These are phyloP conservation scores for Emericellopsis atlantica DNA, from an alignment of 2,329 filamentous ascomycete species.

Conservation along the genomic window DNA sequence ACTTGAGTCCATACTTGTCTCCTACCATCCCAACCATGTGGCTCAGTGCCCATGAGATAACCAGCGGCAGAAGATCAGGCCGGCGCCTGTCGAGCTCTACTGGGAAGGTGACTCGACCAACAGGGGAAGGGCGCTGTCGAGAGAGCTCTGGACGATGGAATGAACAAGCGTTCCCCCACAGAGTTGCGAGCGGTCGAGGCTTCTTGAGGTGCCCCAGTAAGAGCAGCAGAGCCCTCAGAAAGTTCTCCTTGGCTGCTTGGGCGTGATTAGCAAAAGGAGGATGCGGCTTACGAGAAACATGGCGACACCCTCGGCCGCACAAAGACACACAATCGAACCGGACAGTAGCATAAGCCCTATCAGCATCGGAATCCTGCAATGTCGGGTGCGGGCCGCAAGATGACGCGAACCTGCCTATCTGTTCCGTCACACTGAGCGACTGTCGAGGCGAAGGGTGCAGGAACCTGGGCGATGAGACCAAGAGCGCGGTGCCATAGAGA, in stretches of 20 bases:
- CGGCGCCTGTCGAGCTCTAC: slow-evolving; percentile 19
- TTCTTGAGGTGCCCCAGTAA: slow-evolving; percentile 13
- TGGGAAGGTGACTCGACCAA: slow-evolving; percentile 14
- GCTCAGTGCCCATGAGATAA: slow-evolving; percentile 16
- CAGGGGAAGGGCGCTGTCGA: slow-evolving; percentile 20
- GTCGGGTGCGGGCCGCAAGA: slow-evolving; percentile 18
- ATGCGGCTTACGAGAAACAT: slow-evolving; percentile 18
- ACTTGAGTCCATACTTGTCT: slow-evolving; percentile 21
- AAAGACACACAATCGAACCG: slow-evolving; percentile 17
- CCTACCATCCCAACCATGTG: slow-evolving; percentile 16
- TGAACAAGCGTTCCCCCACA: slow-evolving; percentile 22
- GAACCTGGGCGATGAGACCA: slow-evolving; percentile 16
- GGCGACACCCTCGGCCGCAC: slow-evolving; percentile 14
- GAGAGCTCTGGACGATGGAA: slow-evolving; percentile 15
- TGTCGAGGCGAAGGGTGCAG: neutral
- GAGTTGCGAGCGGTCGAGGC: slow-evolving; percentile 17
- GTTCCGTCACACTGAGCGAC: neutral
- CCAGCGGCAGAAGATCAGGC: slow-evolving; percentile 19
- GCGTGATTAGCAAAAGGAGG: slow-evolving; percentile 5
- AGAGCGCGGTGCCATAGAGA: slow-evolving; percentile 16
- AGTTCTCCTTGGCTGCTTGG: neutral
- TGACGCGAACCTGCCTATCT: slow-evolving; percentile 16
- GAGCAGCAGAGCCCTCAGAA: slow-evolving; percentile 5
- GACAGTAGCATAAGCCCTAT: slow-evolving; percentile 15
- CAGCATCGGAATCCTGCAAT: slow-evolving; percentile 19